Evolutionary conservation across 2,329 filamentous ascomycete species (phyloP).

Genomic region (Sclerotinia spermophila): DNA sequence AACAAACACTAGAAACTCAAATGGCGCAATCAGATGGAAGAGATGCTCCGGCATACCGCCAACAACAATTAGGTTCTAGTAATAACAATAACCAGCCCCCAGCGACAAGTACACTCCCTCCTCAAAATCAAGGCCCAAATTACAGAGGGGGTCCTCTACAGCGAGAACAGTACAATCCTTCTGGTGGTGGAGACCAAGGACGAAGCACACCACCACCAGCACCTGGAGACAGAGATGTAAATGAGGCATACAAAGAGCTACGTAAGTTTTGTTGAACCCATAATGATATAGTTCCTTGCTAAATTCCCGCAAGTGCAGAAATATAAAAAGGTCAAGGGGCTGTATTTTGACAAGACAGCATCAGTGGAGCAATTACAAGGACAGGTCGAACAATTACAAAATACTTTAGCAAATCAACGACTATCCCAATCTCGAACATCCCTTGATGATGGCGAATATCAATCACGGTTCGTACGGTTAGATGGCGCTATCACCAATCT

Average conservation of each 20-base stretch:
- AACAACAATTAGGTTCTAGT: slow-evolving; percentile 28
- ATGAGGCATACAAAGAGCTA: slow-evolving; percentile 43
- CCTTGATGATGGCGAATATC: slow-evolving; percentile 92
- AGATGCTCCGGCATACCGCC: slow-evolving; percentile 33
- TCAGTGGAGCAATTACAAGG: slow-evolving; percentile 89
- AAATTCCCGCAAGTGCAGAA: slow-evolving; percentile 66
- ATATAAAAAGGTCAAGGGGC: slow-evolving; percentile 96
- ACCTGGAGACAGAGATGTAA: slow-evolving; percentile 32
- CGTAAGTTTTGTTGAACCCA: slow-evolving; percentile 35
- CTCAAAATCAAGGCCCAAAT: slow-evolving; percentile 28
- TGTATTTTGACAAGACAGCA: slow-evolving; percentile 88
- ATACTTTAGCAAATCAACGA: slow-evolving; percentile 93
- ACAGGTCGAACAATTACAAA: slow-evolving; percentile 92
- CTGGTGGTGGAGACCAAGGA: slow-evolving; percentile 40
- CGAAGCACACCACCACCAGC: slow-evolving; percentile 46
- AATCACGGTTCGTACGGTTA: slow-evolving; percentile 80
- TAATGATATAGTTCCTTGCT: slow-evolving; percentile 13
- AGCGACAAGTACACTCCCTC: slow-evolving; percentile 27
- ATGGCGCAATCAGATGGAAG: slow-evolving; percentile 30
- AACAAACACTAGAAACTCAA: slow-evolving; percentile 28
- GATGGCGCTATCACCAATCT: slow-evolving; percentile 94
- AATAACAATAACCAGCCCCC: slow-evolving; percentile 29
- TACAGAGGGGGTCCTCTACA: slow-evolving; percentile 37
- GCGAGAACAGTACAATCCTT: slow-evolving; percentile 32
- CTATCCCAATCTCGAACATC: slow-evolving; percentile 92